These are phyloP conservation scores for Trichoderma virens DNA, from an alignment of 495 filamentous ascomycete genomes.

Conservation along the genomic window DNA sequence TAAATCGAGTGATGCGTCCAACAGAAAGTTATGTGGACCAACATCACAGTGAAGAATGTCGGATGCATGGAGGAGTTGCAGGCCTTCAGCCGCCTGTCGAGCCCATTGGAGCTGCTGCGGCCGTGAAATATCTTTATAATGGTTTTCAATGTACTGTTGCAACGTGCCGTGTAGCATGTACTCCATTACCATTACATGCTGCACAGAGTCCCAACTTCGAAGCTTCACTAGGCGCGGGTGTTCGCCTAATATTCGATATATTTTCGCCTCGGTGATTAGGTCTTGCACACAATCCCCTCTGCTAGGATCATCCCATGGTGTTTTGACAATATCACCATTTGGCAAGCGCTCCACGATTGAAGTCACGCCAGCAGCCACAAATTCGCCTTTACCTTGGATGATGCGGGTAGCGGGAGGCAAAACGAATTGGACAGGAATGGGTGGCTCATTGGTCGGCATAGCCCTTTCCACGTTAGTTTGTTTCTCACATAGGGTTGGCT, in stretches of 20 bases:
- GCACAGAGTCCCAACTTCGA: too few species aligned
- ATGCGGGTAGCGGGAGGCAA: too few species aligned
- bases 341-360: neutral
- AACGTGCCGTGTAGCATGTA: too few species aligned
- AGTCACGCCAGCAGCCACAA: neutral
- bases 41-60: conserved; percentile 22
- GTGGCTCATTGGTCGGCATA: neutral
- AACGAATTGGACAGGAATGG: too few species aligned
- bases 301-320: neutral
- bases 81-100: conserved; percentile 19
- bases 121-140: too few species aligned
- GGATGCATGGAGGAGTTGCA: conserved; percentile 20
- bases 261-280: too few species aligned
- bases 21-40: conserved; percentile 23
- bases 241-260: too few species aligned
- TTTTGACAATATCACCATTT: neutral
- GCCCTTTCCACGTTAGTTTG: neutral
- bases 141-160: too few species aligned
- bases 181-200: too few species aligned
- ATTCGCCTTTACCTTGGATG: neutral
- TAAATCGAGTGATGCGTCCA: conserved; percentile 18
- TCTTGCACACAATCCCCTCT: too few species aligned
- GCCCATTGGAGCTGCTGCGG: too few species aligned
- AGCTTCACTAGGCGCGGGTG: too few species aligned
- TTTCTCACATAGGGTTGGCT: neutral